Evolutionary conservation across 2,329 filamentous ascomycete genomes (phyloP).

Genomic region (Thermomyces lanuginosus): DNA sequence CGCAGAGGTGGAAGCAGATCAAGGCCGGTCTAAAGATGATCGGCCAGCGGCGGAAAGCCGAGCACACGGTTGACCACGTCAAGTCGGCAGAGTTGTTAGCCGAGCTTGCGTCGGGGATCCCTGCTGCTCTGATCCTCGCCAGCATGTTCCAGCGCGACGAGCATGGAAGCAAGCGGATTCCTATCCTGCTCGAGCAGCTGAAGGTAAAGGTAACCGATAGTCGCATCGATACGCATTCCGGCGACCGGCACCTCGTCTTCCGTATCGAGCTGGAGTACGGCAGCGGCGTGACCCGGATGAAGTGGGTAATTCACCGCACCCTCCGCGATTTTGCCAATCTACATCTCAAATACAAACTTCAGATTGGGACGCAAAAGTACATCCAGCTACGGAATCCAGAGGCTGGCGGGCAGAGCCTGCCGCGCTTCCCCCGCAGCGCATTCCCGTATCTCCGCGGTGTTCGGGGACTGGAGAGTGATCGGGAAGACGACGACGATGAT

Average conservation of each 20-base stretch:
- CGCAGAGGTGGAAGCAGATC: slow-evolving; percentile 79
- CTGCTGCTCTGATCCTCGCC: slow-evolving; percentile 82
- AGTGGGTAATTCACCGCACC: slow-evolving; percentile 79
- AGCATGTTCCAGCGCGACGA: slow-evolving; percentile 98
- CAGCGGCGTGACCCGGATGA: slow-evolving; percentile 88
- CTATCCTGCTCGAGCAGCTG: slow-evolving; percentile 84
- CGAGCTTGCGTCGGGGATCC: slow-evolving; percentile 78
- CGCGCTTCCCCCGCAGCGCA: slow-evolving; percentile 73
- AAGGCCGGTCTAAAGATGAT: slow-evolving; percentile 75
- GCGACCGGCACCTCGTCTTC: slow-evolving; percentile 66
- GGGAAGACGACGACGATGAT: slow-evolving; percentile 49
- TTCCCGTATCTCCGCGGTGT: slow-evolving; percentile 79
- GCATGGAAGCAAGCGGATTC: slow-evolving; percentile 85
- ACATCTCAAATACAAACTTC: slow-evolving; percentile 83
- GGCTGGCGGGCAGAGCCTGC: slow-evolving; percentile 59
- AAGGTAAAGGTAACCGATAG: slow-evolving; percentile 79
- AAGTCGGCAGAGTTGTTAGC: slow-evolving; percentile 96
- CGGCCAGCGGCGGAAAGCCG: slow-evolving; percentile 62
- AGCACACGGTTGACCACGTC: slow-evolving; percentile 71
- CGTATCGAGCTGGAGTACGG: slow-evolving; percentile 91
- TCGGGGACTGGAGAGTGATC: slow-evolving; percentile 63
- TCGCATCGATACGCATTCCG: slow-evolving; percentile 41
- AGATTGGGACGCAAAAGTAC: slow-evolving; percentile 68
- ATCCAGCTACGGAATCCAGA: slow-evolving; percentile 54
- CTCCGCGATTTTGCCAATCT: slow-evolving; percentile 82